A percentile compares a stretch with the other conserved stretches of the same genome.
Evolutionary conservation across 2,329 filamentous ascomycete species (phyloP).

Genomic region (Fusarium siculi): DNA sequence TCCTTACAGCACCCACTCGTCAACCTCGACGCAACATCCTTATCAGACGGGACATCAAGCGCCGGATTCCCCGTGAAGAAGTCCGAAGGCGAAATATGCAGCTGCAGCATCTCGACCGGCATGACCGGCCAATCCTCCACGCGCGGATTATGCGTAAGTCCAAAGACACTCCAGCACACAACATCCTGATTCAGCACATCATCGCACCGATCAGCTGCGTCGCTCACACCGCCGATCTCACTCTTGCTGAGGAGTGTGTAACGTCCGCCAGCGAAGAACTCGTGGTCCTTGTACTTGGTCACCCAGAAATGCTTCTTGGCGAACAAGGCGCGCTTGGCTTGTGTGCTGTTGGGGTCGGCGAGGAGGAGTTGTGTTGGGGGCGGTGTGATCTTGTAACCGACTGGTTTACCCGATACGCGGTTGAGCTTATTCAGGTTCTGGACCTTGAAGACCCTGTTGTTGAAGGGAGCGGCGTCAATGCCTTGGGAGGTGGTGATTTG

Average conservation of each 20-base stretch:
- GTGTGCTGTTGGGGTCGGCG: slow-evolving; percentile 53
- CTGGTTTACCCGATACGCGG: slow-evolving; percentile 55
- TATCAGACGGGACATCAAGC: slow-evolving; percentile 13
- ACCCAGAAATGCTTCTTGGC: slow-evolving; percentile 59
- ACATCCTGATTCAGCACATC: slow-evolving; percentile 20
- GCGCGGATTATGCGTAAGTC: slow-evolving; percentile 6
- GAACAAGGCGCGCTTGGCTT: slow-evolving; percentile 55
- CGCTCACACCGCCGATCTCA: slow-evolving; percentile 3
- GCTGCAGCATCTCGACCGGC: slow-evolving; percentile 16
- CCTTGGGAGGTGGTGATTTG: slow-evolving; percentile 56
- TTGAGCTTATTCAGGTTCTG: slow-evolving; percentile 58
- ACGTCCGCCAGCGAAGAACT: slow-evolving; percentile 57
- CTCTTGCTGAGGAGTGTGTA: slow-evolving; percentile 48
- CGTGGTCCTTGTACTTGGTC: slow-evolving; percentile 57
- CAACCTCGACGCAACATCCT: slow-evolving; percentile 11
- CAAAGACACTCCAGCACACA: slow-evolving; percentile 18
- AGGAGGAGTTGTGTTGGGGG: slow-evolving; percentile 53
- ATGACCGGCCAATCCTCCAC: slow-evolving; percentile 16
- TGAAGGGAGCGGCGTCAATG: slow-evolving; percentile 60
- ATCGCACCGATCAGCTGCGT: slow-evolving; percentile 8
- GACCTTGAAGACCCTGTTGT: slow-evolving; percentile 62
- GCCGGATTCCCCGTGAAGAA: slow-evolving; percentile 10
- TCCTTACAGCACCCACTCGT: slow-evolving; percentile 10
- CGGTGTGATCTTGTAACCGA: slow-evolving; percentile 60
- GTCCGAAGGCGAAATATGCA: slow-evolving; percentile 11